Base-by-base conservation (phyloP, 345 rosid species). In the Viola odorata region DNA sequence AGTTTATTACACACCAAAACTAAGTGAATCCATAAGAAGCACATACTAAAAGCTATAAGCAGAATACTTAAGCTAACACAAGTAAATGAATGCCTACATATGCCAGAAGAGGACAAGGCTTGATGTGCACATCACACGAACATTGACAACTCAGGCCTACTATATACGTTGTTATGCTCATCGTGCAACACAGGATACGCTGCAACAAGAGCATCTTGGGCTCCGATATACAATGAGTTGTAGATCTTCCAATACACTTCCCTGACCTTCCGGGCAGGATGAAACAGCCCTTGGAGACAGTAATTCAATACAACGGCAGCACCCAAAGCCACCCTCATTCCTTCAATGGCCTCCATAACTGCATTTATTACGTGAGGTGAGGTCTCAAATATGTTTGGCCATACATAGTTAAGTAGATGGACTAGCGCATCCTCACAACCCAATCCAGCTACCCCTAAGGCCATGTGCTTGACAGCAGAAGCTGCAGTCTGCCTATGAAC, bases 231-330 rank as follows among this genome's bases (percentile, higher is more conserved):
- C 9, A 95, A 88, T 1, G 97, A 88, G 65, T 95, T 95, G 72
- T 95, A 95, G 6, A 95, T 95, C 85, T 91, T 95, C 99, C 99
- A 95, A 79, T 95, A 95, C 12, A 95, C 99, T 72, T 95, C 97
- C 65, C 99, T 82, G 59, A 95, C 99, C 77, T 95, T 95, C 58
- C 99, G 75, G 0, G 99, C 97, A 36, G 99, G 99, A 74, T 95
- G 99, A 77, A 95, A 95, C 69, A 95, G 78, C 50, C 99, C 99
- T 78, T 95, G 97, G 41, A 95, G 84, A 70, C 99, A 95, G 64
- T 95, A 95, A 73, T 95, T 94, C 32, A 95, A 83, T 44, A 91
- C 84, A 14, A 84, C 59, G 3, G 97, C 95, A 57, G 97, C 78
- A 49, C 99, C 99, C 65, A 95, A 56, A 14, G 99, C 97, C 15